phyloP scores from a whole-genome alignment of 768 basidiomycete species.

The Xerocomus potaroensis region DNA sequence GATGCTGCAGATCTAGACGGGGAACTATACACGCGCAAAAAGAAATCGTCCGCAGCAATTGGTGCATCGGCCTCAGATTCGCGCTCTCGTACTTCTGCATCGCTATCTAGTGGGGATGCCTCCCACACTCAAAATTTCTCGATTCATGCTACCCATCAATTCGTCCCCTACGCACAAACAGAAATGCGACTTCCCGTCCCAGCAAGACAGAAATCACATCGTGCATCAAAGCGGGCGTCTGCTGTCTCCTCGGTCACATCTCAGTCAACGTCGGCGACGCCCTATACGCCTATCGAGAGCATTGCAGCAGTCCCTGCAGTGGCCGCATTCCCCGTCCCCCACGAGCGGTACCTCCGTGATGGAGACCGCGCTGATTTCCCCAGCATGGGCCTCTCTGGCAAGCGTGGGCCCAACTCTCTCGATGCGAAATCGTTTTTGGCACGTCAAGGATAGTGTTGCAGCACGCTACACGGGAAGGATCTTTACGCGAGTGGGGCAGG shows the following conservation, averaged over 20 bases:
- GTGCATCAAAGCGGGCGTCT: constrained; percentile 30
- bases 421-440: constrained; percentile 42
- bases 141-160: constrained; percentile 24
- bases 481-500: no score
- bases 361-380: constrained; percentile 30
- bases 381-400: constrained; percentile 35
- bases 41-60: constrained; percentile 25
- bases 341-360: constrained; percentile 31
- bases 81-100: constrained; percentile 57
- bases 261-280: constrained; percentile 44
- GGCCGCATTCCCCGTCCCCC: constrained; percentile 23
- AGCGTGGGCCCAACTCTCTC: constrained; percentile 30
- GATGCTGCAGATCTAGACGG: constrained; percentile 63
- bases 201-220: constrained; percentile 17
- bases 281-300: constrained; percentile 34
- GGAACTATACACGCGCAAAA: constrained; percentile 44
- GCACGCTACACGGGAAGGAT: no score
- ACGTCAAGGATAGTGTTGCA: constrained; percentile 13
- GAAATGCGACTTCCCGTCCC: constrained; percentile 25
- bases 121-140: constrained; percentile 21
- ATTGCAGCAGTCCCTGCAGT: constrained; percentile 25
- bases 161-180: constrained; percentile 24
- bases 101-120: constrained; percentile 31
- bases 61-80: constrained; percentile 51
- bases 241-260: constrained; percentile 39